phyloP scores from a whole-genome alignment of 805 yeast genomes.

The Zygotorulaspora florentina region DNA sequence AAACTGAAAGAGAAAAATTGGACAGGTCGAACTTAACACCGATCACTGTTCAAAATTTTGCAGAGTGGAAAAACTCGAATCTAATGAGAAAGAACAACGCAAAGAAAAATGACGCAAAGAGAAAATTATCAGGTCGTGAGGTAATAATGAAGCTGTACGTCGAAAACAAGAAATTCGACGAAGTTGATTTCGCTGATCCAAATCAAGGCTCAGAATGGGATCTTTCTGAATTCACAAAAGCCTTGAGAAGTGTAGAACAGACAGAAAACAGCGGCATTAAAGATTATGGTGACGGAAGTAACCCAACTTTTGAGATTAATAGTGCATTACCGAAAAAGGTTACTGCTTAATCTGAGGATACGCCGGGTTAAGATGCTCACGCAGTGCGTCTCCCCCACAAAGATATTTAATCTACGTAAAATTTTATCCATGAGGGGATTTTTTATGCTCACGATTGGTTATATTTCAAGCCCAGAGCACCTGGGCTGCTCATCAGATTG shows the following conservation, averaged over 20 bases:
- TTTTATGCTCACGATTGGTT: no score
- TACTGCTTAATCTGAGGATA: slow-evolving; percentile 14
- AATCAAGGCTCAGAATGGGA: slow-evolving; percentile 41
- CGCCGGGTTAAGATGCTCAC: not conserved
- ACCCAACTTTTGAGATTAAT: slow-evolving; percentile 35
- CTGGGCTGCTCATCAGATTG: no score
- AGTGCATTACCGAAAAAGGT: slow-evolving; percentile 14
- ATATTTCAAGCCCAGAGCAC: no score
- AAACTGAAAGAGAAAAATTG: slow-evolving; percentile 82
- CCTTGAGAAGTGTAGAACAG: slow-evolving; percentile 34
- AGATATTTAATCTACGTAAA: no score
- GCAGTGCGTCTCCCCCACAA: not conserved
- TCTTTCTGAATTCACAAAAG: slow-evolving; percentile 40
- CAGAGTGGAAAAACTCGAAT: slow-evolving; percentile 76
- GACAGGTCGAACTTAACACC: slow-evolving; percentile 76
- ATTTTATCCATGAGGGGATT: no score
- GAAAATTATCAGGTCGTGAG: slow-evolving; percentile 63
- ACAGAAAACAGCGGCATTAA: slow-evolving; percentile 44
- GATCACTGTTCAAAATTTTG: slow-evolving; percentile 75
- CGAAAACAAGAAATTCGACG: slow-evolving; percentile 55
- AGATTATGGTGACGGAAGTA: slow-evolving; percentile 70
- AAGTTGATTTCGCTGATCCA: slow-evolving; percentile 37
- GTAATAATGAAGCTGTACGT: slow-evolving; percentile 55
- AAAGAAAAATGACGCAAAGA: slow-evolving; percentile 41
- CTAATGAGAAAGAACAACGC: slow-evolving; percentile 49